These are phyloP conservation scores for Zea mays DNA, from an alignment of 176 grass and related monocot species.

Conservation along the genomic window DNA sequence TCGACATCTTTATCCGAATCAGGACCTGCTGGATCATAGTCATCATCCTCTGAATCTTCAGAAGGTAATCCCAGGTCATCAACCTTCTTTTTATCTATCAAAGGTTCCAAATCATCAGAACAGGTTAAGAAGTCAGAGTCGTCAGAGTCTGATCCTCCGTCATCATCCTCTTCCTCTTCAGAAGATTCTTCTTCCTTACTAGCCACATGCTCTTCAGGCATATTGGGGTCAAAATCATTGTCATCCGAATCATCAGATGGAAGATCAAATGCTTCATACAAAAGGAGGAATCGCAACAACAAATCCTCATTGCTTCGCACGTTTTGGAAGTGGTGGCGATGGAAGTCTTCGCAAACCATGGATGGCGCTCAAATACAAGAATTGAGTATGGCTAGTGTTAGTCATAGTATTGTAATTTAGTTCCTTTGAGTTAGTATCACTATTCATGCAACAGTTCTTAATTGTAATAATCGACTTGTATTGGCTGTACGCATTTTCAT, in stretches of 20 bases:
- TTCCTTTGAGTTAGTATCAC: too few relatives aligned
- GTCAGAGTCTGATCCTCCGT: conserved; percentile 65
- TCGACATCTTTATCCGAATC: conserved; percentile 59
- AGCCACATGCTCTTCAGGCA: conserved; percentile 37
- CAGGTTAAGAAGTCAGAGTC: conserved; percentile 63
- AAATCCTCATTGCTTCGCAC: too few relatives aligned
- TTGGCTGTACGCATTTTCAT: too few relatives aligned
- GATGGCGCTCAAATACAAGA: too few relatives aligned
- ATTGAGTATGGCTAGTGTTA: too few relatives aligned
- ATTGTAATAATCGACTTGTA: too few relatives aligned
- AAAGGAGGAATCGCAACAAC: too few relatives aligned
- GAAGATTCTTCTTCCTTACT: conserved; percentile 42
- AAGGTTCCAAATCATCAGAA: conserved; percentile 52
- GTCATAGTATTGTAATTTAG: too few relatives aligned
- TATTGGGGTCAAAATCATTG: conserved; percentile 62
- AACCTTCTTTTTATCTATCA: conserved; percentile 42
- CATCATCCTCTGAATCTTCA: conserved; percentile 83
- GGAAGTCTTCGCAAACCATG: too few relatives aligned
- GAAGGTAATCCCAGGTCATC: conserved; percentile 61
- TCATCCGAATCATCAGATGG: conserved; percentile 92
- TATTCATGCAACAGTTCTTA: too few relatives aligned
- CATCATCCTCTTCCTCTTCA: conserved; percentile 51
- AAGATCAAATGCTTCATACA: conserved; percentile 58
- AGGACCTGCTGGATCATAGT: conserved; percentile 67
- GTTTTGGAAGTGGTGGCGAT: too few relatives aligned